phyloP scores from a whole-genome alignment of 2,329 filamentous ascomycete genomes.

The Aquanectria penicillioides region DNA sequence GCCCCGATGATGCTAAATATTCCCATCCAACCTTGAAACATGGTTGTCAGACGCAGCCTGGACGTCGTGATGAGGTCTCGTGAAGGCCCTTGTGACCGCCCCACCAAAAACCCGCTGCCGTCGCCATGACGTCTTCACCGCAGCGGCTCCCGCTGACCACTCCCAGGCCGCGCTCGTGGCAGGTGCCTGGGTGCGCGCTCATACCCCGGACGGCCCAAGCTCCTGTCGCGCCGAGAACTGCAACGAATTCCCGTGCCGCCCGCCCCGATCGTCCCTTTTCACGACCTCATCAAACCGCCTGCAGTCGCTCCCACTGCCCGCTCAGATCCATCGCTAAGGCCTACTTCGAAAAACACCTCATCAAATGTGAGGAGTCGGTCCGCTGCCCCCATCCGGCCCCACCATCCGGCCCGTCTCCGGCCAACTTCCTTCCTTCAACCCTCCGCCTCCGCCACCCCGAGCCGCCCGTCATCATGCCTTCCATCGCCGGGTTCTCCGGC shows the following conservation, averaged over 20 bases:
- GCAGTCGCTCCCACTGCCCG: neutral
- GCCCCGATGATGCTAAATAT: neutral
- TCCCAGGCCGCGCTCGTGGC: slow-evolving; percentile 12
- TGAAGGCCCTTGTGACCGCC: slow-evolving; percentile 3
- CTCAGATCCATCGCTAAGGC: neutral
- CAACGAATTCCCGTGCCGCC: slow-evolving; percentile 9
- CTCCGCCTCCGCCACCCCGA: slow-evolving; percentile 17
- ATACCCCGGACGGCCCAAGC: slow-evolving; percentile 30
- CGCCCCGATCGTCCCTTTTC: neutral
- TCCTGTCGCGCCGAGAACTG: slow-evolving; percentile 13
- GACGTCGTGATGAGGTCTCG: too few species aligned
- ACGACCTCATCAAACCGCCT: slow-evolving; percentile 4
- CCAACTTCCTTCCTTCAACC: slow-evolving; percentile 14
- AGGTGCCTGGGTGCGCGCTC: slow-evolving; percentile 11
- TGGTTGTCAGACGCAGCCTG: too few species aligned
- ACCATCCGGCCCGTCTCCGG: slow-evolving; percentile 26
- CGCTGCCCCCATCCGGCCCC: slow-evolving; percentile 22
- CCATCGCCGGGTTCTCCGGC: slow-evolving; percentile 25
- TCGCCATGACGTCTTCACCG: slow-evolving; percentile 4
- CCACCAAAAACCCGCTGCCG: slow-evolving; percentile 12
- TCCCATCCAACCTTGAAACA: neutral
- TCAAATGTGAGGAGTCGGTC: slow-evolving; percentile 35
- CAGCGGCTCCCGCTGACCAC: slow-evolving; percentile 2
- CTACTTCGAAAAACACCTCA: neutral
- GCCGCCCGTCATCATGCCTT: slow-evolving; percentile 36